phyloP scores from a whole-genome alignment of 2,329 filamentous ascomycete species.

The Botrytis medusae region DNA sequence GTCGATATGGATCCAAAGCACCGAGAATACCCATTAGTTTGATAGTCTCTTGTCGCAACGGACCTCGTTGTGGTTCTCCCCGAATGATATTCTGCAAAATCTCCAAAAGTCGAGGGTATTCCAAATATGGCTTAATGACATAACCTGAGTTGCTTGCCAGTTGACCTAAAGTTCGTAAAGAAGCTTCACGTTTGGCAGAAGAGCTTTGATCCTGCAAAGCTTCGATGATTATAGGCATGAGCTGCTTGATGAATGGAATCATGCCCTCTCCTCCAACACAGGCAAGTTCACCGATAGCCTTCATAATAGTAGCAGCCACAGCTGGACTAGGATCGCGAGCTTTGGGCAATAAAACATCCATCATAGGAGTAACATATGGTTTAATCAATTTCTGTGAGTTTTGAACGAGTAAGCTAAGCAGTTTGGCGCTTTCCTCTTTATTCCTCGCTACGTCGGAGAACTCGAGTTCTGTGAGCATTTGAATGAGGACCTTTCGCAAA shows the following conservation, averaged over 20 bases:
- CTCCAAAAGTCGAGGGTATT: conserved; percentile 90
- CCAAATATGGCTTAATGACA: conserved; percentile 92
- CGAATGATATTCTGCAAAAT: conserved; percentile 93
- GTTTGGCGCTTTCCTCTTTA: conserved; percentile 93
- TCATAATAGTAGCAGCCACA: conserved; percentile 91
- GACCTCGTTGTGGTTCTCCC: conserved; percentile 79
- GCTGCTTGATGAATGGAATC: conserved; percentile 81
- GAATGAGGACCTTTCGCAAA: conserved; percentile 88
- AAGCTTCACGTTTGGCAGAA: conserved; percentile 84
- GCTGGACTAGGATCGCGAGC: conserved; percentile 80
- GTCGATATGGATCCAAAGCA: conserved; percentile 92
- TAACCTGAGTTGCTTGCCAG: conserved; percentile 95
- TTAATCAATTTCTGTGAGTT: conserved; percentile 92
- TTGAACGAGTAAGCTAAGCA: conserved; percentile 88
- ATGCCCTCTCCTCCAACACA: conserved; percentile 94
- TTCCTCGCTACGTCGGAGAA: conserved; percentile 92
- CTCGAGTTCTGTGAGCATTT: conserved; percentile 92
- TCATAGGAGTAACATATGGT: conserved; percentile 96
- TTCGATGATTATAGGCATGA: conserved; percentile 95
- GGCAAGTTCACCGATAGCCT: conserved; percentile 90
- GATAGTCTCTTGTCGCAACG: conserved; percentile 88
- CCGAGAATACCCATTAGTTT: conserved; percentile 95
- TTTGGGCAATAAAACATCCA: conserved; percentile 90
- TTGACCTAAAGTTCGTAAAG: conserved; percentile 85
- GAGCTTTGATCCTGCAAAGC: conserved; percentile 93